Evolutionary conservation across 768 basidiomycete species (phyloP).

Genomic region (Kwoniella sp.): DNA sequence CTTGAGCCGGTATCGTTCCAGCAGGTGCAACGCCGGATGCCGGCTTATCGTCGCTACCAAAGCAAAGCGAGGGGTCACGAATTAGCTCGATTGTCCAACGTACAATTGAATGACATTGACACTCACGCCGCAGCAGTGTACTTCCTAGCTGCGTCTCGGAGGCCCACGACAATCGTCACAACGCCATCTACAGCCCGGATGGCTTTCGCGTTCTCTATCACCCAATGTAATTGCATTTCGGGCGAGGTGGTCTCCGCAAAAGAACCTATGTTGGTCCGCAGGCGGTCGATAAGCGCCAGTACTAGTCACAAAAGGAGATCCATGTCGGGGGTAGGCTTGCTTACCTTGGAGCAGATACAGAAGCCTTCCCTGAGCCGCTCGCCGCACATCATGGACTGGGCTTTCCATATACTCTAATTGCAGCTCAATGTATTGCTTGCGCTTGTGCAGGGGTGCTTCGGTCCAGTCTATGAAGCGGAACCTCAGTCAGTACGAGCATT

Average conservation of each 20-base stretch:
- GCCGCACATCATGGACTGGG: slow-evolving; percentile 77
- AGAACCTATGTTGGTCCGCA: too few species aligned
- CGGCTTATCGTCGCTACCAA: slow-evolving; percentile 16
- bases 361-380: slow-evolving; percentile 80
- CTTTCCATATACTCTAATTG: slow-evolving; percentile 87
- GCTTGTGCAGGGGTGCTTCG: slow-evolving; percentile 64
- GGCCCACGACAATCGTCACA: slow-evolving; percentile 76
- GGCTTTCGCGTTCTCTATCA: slow-evolving; percentile 88
- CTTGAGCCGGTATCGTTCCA: slow-evolving; percentile 28
- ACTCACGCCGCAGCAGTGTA: slow-evolving; percentile 65
- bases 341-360: slow-evolving; percentile 91
- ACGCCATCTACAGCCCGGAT: slow-evolving; percentile 83
- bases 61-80: not conserved
- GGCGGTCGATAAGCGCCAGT: not conserved
- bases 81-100: not conserved
- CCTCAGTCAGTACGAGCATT: not conserved
- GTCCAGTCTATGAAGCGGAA: slow-evolving; percentile 69
- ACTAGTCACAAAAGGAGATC: slow-evolving; percentile 13
- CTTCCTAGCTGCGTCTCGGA: slow-evolving; percentile 81
- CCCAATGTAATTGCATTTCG: slow-evolving; percentile 93
- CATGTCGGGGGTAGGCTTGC: slow-evolving; percentile 20
- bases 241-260: slow-evolving; percentile 89
- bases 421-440: slow-evolving; percentile 74
- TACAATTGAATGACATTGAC: too few species aligned
- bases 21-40: slow-evolving; percentile 3